These are phyloP conservation scores for Didymella sp. DNA, from an alignment of 2,329 filamentous ascomycete species.

Conservation along the genomic window DNA sequence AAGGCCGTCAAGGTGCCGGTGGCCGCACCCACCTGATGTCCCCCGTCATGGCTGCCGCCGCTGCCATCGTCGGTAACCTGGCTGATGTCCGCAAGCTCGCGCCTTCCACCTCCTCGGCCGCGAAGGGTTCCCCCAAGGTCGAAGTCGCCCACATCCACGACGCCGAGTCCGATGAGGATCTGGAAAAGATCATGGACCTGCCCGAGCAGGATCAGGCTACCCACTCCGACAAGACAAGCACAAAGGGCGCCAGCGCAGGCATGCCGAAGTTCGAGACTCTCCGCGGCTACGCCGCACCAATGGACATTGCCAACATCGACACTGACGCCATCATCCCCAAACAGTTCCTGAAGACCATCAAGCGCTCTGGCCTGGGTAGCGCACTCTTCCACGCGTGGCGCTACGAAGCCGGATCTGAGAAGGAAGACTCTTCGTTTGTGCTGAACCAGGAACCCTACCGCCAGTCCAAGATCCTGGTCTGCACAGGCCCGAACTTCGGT, in stretches of 20 bases:
- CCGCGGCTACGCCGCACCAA: constrained; percentile 84
- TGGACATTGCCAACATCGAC: constrained; percentile 91
- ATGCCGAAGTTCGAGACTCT: constrained; percentile 84
- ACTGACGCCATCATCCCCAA: constrained; percentile 99
- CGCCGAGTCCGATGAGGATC: constrained; percentile 66
- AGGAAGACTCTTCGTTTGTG: constrained; percentile 80
- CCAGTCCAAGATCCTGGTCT: constrained; percentile 84
- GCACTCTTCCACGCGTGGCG: constrained; percentile 88
- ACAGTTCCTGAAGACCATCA: constrained; percentile 99
- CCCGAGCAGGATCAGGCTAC: constrained; percentile 68
- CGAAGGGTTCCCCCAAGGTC: constrained; percentile 62
- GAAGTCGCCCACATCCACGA: constrained; percentile 66
- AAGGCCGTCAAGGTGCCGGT: constrained; percentile 90
- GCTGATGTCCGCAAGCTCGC: constrained; percentile 86
- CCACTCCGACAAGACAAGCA: constrained; percentile 66
- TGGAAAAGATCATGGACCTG: constrained; percentile 68
- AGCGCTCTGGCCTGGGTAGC: constrained; percentile 88
- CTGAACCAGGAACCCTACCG: constrained; percentile 91
- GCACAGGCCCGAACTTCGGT: constrained; percentile 92
- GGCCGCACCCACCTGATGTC: constrained; percentile 96
- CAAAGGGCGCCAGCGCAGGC: constrained; percentile 62
- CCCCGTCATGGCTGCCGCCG: constrained; percentile 93
- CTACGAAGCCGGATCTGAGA: constrained; percentile 68
- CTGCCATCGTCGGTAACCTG: constrained; percentile 87
- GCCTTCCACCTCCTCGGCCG: constrained; percentile 52